phyloP scores from a whole-genome alignment of 176 grass and related monocot species.

The Ampelocalamus luodianensis region DNA sequence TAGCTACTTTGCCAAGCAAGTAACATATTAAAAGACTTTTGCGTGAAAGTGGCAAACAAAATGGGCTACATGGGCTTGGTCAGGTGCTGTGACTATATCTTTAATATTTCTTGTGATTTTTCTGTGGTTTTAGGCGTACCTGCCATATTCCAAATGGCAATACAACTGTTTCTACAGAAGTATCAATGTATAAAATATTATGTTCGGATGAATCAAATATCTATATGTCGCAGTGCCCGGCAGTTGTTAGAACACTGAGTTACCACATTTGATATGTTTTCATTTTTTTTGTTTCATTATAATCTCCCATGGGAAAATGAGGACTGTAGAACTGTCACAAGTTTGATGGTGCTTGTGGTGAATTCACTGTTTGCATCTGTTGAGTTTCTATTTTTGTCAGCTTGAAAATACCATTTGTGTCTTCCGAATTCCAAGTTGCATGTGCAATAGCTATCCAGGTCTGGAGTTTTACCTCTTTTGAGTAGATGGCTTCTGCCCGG shows the following conservation, averaged over 20 bases:
- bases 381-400: not conserved
- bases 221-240: not conserved
- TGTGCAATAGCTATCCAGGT: slow-evolving; percentile 9
- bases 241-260: not conserved
- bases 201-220: not conserved
- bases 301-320: slow-evolving; percentile 18
- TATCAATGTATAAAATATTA: not conserved
- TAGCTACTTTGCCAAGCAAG: not conserved
- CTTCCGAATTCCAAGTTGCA: not conserved
- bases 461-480: slow-evolving; percentile 1
- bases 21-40: not conserved
- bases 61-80: not conserved
- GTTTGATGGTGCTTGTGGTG: slow-evolving; percentile 14
- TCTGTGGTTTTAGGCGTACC: not conserved
- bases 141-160: not conserved
- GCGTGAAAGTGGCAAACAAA: not conserved
- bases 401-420: not conserved
- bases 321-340: not conserved
- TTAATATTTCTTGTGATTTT: slow-evolving; percentile 26
- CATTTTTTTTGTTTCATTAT: not conserved
- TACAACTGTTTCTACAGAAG: slow-evolving; percentile 13
- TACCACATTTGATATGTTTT: not conserved
- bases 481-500: slow-evolving; percentile 12
- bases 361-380: not conserved
- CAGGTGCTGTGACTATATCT: not conserved